Base-by-base conservation (phyloP, 495 filamentous ascomycete genomes). In the Xylaria nigripes region DNA sequence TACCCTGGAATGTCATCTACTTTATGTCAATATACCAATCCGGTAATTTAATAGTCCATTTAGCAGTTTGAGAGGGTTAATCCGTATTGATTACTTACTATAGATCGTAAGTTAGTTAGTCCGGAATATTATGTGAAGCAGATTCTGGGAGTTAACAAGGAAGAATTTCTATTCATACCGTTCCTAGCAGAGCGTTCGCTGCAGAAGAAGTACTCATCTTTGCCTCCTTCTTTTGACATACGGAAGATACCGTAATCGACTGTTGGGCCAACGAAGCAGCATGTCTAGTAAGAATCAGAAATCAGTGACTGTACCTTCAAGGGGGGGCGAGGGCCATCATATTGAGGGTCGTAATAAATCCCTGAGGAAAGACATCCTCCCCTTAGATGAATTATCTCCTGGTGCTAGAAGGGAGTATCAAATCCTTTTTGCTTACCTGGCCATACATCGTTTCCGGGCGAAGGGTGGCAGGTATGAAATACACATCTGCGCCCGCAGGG, bases 391-490 rank as follows among this genome's bases (percentile, higher is more conserved):
- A 21, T 40, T 18, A 12, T 25, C 2, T 9, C n/a, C 0, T 4
- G 12, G n/a, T 0, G 19, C 34, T 12, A 13, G 45, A 23, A 30
- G 16, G 29, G 7, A 40, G 19, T 13, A 19, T 29, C 12, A 43
- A 38, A 18, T 24, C 1, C 5, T 22, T 16, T 13, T 36, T 29
- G 29, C 51, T 47, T 22, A 54, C 51, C 13, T 98, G 93, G 23
- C 93, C 93, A 62, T 96, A 96, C 92, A 98, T 96, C 16, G 93
- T 98, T 75, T 98, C 93, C 18, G 93, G 88, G 60, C 93, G 81
- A 54, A 98, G 78, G 54, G 93, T 96, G 21, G 93, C 93, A 3
- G 93, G 86, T 36, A 95, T 82, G 58, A 98, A 86, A 69, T 84
- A 95, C 23, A 96, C 86, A 51, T 88, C 86, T 22, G 87, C 86